Base-by-base conservation (phyloP, 78 protist genomes). In the Parvularia atlantis region DNA sequence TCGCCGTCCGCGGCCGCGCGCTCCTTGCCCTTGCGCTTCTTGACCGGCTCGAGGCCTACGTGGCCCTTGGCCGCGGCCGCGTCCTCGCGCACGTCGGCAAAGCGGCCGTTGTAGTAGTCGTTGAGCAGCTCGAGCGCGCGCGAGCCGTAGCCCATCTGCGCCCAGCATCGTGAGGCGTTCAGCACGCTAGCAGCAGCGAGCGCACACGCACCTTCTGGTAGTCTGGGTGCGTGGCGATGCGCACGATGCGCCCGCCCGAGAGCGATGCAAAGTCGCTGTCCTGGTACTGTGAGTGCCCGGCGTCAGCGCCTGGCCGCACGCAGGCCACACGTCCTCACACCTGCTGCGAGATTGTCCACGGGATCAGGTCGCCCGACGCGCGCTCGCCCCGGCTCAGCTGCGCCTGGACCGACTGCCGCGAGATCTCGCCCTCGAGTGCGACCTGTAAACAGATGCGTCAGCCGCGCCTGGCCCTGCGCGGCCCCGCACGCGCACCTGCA, bases 301-400 rank as follows among this genome's bases (percentile, higher is more conserved):
- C n/a, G n/a, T n/a, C n/a, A n/a, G n/a, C n/a, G n/a, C n/a, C n/a
- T n/a, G n/a, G n/a, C n/a, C n/a, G n/a, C n/a, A n/a, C n/a, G n/a
- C n/a, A n/a, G n/a, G n/a, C n/a, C n/a, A n/a, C n/a, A n/a, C n/a
- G n/a, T n/a, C n/a, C 26, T 6, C 30, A 14, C 60, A 28, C 37
- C 77, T 91, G 96, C 81, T 89, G 95, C 16, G 93, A 30, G 10
- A 98, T 7, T 3, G 96, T 93, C 99, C 99, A 98, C 19, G 99
- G 99, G 39, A 98, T 96, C 19, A 98, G 52, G 67, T 98, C 99
- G 22, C 99, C 99, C 19, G 88, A 37, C 6, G 65, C 81, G 26
- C 87, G 70, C 46, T 75, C 44, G 13, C 98, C 99, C 1, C 84
- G 73, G 11, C 75, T 44, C 65, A 90, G 65, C 20, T 77, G 19